phyloP scores from a whole-genome alignment of 2,329 filamentous ascomycete genomes.

The Elsinoe australis region DNA sequence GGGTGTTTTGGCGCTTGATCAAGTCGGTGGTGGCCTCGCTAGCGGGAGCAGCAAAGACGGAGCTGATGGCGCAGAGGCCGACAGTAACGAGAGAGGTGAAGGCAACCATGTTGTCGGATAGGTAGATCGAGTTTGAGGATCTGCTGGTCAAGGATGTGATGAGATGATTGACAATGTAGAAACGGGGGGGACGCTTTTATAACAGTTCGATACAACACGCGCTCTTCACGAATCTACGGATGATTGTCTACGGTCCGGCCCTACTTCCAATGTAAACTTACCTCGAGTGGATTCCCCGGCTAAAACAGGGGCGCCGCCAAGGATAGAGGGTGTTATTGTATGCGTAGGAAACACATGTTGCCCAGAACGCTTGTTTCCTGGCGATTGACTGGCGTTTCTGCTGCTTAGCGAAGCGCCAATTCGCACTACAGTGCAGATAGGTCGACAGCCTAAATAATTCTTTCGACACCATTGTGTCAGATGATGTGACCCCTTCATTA shows the following conservation, averaged over 20 bases:
- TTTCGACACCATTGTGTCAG: slow-evolving; percentile 3
- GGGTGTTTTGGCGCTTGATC: slow-evolving; percentile 36
- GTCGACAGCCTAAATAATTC: slow-evolving; percentile 8
- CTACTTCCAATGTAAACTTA: neutral
- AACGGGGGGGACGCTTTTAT: neutral
- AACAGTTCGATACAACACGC: too few species aligned
- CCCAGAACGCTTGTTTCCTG: neutral
- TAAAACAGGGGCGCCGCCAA: slow-evolving; percentile 1
- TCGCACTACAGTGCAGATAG: too few species aligned
- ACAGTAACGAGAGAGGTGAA: slow-evolving; percentile 35
- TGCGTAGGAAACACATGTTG: neutral
- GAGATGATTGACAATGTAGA: neutral
- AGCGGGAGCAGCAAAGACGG: slow-evolving; percentile 32
- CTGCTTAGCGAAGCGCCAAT: too few species aligned
- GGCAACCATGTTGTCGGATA: slow-evolving; percentile 34
- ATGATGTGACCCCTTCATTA: slow-evolving; percentile 4
- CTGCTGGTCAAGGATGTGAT: neutral
- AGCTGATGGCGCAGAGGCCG: slow-evolving; percentile 29
- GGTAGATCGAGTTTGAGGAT: neutral
- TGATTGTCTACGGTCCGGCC: slow-evolving; percentile 7
- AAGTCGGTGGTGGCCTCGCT: slow-evolving; percentile 29
- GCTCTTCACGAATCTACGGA: too few species aligned
- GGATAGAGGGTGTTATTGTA: neutral
- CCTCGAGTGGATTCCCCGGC: slow-evolving; percentile 7
- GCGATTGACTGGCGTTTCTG: neutral